These are phyloP conservation scores for Avena eriantha DNA, from an alignment of 176 grass and related monocot species.

Conservation along the genomic window DNA sequence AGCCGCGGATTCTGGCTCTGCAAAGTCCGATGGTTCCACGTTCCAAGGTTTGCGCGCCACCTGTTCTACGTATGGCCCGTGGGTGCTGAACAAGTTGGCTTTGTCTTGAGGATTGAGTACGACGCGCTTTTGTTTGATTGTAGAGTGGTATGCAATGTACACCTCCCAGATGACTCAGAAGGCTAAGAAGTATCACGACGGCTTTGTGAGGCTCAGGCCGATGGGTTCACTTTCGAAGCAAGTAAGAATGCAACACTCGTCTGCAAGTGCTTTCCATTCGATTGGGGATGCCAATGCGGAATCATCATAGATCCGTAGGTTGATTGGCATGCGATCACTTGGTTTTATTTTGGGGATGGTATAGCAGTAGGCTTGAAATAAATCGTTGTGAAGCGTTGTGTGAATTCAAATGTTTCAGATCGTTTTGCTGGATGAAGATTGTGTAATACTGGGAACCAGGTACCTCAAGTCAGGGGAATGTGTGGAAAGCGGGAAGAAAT, in stretches of 20 bases:
- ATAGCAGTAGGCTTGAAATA: conserved; percentile 2
- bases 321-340: neutral
- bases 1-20: neutral
- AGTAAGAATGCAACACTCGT: conserved; percentile 39
- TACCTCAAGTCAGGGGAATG: conserved; percentile 66
- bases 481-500: conserved; percentile 66
- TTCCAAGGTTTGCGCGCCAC: conserved; percentile 38
- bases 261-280: neutral
- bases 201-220: conserved; percentile 55
- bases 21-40: neutral
- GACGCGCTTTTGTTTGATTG: neutral
- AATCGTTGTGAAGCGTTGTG: neutral
- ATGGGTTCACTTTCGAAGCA: conserved; percentile 59
- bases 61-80: conserved; percentile 37
- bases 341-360: conserved; percentile 28
- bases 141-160: conserved; percentile 70
- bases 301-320: neutral
- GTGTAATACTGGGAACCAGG: conserved; percentile 51
- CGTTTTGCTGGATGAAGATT: conserved; percentile 70
- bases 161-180: conserved; percentile 79
- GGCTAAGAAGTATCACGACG: conserved; percentile 81
- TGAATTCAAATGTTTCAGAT: conserved; percentile 53
- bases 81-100: conserved; percentile 19
- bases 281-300: neutral
- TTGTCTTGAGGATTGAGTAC: neutral